These are phyloP conservation scores for Zygoascus bituminiphila DNA, from an alignment of 805 yeast species.

Conservation along the genomic window DNA sequence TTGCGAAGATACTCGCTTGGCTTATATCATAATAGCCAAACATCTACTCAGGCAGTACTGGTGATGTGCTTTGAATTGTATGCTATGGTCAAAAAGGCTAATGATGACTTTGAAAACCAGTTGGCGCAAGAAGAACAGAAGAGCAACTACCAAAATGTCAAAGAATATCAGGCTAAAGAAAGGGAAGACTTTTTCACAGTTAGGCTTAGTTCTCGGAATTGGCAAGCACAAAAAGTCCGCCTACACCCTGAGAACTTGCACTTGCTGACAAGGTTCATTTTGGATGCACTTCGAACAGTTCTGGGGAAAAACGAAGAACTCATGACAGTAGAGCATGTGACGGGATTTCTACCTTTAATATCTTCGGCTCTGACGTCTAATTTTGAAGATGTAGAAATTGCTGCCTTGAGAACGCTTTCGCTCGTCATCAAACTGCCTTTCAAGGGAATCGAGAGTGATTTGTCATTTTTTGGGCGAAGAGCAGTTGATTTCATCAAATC, in stretches of 20 bases:
- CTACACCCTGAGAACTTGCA: constrained; percentile 46
- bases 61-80: constrained; percentile 68
- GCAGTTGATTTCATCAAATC: constrained; percentile 52
- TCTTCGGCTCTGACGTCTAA: constrained; percentile 53
- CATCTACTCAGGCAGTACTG: constrained; percentile 49
- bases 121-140: constrained; percentile 18
- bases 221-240: constrained; percentile 10
- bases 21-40: constrained; percentile 57
- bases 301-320: constrained; percentile 55
- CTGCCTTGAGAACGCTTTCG: constrained; percentile 57
- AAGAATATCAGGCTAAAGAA: constrained; percentile 28
- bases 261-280: constrained; percentile 64
- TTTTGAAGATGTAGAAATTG: constrained; percentile 67
- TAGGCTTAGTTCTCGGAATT: constrained; percentile 44
- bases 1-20: constrained; percentile 75
- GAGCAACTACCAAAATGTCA: constrained; percentile 7
- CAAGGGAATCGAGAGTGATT: constrained; percentile 36
- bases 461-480: constrained; percentile 22
- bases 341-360: constrained; percentile 68
- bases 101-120: constrained; percentile 16
- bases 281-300: constrained; percentile 68
- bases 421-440: constrained; percentile 56
- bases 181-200: constrained; percentile 65
- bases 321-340: constrained; percentile 49
- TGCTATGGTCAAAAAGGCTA: constrained; percentile 31